A percentile compares a stretch with the other conserved stretches of the same genome.
Evolutionary conservation across 2,329 filamentous ascomycete species (phyloP).

Genomic region (Neonectria coccinea): DNA sequence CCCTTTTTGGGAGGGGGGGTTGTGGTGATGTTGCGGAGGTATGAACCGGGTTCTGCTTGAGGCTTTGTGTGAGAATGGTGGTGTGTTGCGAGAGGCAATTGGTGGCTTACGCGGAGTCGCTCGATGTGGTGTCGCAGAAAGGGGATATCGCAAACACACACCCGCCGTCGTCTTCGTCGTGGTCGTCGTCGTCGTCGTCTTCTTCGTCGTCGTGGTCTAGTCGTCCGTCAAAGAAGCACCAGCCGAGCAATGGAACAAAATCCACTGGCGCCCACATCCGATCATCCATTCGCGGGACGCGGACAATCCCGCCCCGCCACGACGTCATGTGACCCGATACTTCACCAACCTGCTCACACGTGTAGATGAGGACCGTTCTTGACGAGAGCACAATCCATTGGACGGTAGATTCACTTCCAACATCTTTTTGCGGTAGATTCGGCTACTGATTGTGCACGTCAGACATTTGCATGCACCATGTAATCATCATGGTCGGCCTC

Average conservation of each 20-base stretch:
- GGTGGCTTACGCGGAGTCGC: slow-evolving; percentile 13
- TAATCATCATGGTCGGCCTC: background rate
- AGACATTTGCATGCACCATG: background rate
- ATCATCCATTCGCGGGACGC: slow-evolving; percentile 18
- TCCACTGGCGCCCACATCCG: slow-evolving; percentile 7
- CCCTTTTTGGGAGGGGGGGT: background rate
- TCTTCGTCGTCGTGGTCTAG: slow-evolving; percentile 5
- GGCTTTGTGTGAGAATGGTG: slow-evolving; percentile 7
- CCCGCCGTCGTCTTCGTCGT: slow-evolving; percentile 12
- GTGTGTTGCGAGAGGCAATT: background rate
- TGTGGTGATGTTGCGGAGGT: background rate
- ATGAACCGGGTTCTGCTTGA: slow-evolving; percentile 2
- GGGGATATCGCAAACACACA: slow-evolving; percentile 9
- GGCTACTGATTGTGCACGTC: background rate
- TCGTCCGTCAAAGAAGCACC: slow-evolving; percentile 12
- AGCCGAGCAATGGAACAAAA: slow-evolving; percentile 25
- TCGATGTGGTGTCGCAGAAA: background rate
- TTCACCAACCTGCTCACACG: background rate
- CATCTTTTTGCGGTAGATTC: background rate
- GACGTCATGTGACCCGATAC: slow-evolving; percentile 31
- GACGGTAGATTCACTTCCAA: background rate
- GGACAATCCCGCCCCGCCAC: slow-evolving; percentile 28
- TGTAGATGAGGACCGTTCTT: background rate
- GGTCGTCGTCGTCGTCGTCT: slow-evolving; percentile 15
- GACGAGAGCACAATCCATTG: background rate